Evolutionary conservation across 768 basidiomycete species (phyloP).

Genomic region (Lactarius hengduanensis): DNA sequence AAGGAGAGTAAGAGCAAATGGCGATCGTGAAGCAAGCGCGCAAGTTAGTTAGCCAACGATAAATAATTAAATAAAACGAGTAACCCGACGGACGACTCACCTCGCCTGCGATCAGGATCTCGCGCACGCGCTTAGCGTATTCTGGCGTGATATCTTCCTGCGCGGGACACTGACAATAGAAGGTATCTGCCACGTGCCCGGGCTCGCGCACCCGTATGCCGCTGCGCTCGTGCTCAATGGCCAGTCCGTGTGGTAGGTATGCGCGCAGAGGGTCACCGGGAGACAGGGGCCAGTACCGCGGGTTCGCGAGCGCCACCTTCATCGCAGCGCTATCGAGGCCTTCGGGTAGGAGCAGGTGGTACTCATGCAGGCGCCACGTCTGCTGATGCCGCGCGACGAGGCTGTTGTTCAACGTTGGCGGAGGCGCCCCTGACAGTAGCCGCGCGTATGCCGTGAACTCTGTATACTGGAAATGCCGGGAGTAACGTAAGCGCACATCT

Average conservation of each 20-base stretch:
- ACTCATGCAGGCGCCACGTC: conserved; percentile 84
- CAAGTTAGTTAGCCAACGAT: background rate
- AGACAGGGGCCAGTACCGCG: conserved; percentile 40
- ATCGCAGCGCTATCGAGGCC: conserved; percentile 36
- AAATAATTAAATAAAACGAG: background rate
- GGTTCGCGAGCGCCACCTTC: conserved; percentile 13
- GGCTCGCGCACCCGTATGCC: conserved; percentile 51
- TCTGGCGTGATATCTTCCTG: conserved; percentile 17
- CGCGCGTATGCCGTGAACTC: conserved; percentile 84
- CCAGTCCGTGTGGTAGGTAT: conserved; percentile 55
- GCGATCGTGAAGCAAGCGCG: background rate
- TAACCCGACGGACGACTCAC: conserved; percentile 38
- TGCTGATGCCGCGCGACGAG: conserved; percentile 82
- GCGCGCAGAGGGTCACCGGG: conserved; percentile 63
- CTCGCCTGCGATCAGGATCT: conserved; percentile 75
- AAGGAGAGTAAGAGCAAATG: background rate
- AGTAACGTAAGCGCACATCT: background rate
- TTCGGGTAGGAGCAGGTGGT: conserved; percentile 48
- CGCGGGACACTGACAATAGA: conserved; percentile 33
- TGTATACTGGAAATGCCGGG: conserved; percentile 52
- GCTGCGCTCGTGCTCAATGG: conserved; percentile 47
- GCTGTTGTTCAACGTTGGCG: conserved; percentile 65
- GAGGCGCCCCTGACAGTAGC: conserved; percentile 66
- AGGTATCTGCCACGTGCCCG: conserved; percentile 32
- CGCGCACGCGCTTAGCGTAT: conserved; percentile 40